Percentiles rank a stretch among this genome's conserved stretches.
Conservation (phyloP, 192 early-diverging fungal species). For the Podila verticillata region DNA sequence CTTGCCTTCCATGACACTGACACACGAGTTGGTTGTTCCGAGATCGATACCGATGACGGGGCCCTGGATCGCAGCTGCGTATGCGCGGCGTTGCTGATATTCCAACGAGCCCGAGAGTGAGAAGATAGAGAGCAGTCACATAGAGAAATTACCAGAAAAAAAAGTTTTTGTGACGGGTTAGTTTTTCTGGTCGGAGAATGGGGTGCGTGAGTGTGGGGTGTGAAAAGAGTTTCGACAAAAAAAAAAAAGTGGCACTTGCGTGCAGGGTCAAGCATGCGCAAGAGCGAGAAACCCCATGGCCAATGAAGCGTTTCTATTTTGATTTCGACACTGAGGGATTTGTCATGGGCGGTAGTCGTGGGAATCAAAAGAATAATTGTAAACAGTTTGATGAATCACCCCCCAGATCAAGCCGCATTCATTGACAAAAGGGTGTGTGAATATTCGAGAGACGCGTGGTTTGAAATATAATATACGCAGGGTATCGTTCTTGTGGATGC, state of each 20-base stretch:
- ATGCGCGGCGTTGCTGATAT: constrained; percentile 41
- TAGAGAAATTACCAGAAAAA: not conserved
- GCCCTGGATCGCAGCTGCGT: constrained; percentile 68
- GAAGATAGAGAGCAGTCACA: constrained; percentile 1
- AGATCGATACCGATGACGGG: constrained; percentile 98
- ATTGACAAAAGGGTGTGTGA: not conserved
- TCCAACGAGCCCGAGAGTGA: not conserved
- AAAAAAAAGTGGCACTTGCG: not conserved
- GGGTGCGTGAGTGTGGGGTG: not conserved
- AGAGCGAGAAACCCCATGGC: not conserved
- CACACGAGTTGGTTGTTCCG: constrained; percentile 99
- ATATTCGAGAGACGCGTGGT: not conserved
- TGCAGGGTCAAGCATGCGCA: not conserved
- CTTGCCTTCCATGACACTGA: constrained; percentile 99
- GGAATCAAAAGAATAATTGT: not conserved
- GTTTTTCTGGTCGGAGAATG: too few relatives aligned
- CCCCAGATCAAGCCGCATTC: not conserved
- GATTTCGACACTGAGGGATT: not conserved
- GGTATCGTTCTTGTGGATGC: too few relatives aligned
- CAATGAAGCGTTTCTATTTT: not conserved
- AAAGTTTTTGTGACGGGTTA: not conserved
- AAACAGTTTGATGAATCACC: not conserved
- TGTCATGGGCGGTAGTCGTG: not conserved
- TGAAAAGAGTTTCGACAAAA: not conserved
- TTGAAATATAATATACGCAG: not conserved